Percentiles rank a stretch among this genome's conserved stretches.
Conservation (phyloP, 352 stramenopile species). For the Blastocystis sp. region DNA sequence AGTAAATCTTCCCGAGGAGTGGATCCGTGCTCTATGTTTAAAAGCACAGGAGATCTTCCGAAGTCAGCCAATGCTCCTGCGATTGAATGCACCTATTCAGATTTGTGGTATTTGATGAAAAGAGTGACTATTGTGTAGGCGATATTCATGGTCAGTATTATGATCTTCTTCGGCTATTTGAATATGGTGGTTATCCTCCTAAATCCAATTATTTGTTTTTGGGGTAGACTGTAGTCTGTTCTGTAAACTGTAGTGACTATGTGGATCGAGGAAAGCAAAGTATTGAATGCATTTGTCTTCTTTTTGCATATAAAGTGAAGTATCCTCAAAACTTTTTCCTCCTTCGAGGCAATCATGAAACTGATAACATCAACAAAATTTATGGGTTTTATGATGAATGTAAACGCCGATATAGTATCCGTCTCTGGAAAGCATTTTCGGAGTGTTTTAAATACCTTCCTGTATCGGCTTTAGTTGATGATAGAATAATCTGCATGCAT, state of each 20-base stretch:
- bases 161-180: slow-evolving; percentile 90
- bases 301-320: slow-evolving; percentile 97
- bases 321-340: slow-evolving; percentile 96
- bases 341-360: slow-evolving; percentile 96
- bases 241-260: slow-evolving; percentile 77
- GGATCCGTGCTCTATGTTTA: slow-evolving; percentile 94
- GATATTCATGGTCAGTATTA: slow-evolving; percentile 97
- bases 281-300: slow-evolving; percentile 93
- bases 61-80: slow-evolving; percentile 93
- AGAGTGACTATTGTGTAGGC: slow-evolving; percentile 30
- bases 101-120: slow-evolving; percentile 79
- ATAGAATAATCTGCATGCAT: slow-evolving; percentile 98
- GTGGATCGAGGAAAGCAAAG: slow-evolving; percentile 90
- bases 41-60: slow-evolving; percentile 94
- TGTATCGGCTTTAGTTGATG: slow-evolving; percentile 87
- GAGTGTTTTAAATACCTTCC: slow-evolving; percentile 98
- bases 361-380: slow-evolving; percentile 94
- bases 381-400: slow-evolving; percentile 99
- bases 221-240: slow-evolving; percentile 75
- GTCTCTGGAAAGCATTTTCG: slow-evolving; percentile 89
- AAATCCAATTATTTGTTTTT: slow-evolving; percentile 95
- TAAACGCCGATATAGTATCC: slow-evolving; percentile 85
- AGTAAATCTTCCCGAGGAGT: slow-evolving; percentile 77
- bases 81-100: slow-evolving; percentile 96
- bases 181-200: slow-evolving; percentile 88